phyloP scores from a whole-genome alignment of 441 rosid genomes.

The Populus hybrid region DNA sequence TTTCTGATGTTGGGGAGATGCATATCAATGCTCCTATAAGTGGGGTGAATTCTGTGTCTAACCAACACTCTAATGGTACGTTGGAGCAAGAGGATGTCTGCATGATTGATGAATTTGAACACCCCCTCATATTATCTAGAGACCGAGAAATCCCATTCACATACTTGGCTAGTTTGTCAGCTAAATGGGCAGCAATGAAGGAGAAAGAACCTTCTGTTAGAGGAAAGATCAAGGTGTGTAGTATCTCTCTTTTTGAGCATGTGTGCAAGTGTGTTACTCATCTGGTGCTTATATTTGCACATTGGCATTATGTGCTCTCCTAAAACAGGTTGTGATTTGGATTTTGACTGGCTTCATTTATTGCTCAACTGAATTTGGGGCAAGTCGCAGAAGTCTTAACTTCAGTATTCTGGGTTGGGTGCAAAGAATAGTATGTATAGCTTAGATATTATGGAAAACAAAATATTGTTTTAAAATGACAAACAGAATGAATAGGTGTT shows the following conservation, averaged over 20 bases:
- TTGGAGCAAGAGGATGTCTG: slow-evolving; percentile 33
- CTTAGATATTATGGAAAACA: neutral
- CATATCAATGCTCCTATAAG: slow-evolving; percentile 41
- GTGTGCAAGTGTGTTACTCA: slow-evolving; percentile 7
- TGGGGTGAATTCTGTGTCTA: slow-evolving; percentile 26
- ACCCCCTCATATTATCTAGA: slow-evolving; percentile 48
- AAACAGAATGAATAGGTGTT: no score
- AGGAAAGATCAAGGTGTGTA: slow-evolving; percentile 76
- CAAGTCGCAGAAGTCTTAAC: neutral
- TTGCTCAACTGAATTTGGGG: neutral
- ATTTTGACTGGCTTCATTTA: neutral
- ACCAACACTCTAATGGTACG: slow-evolving; percentile 27
- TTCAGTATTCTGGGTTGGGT: neutral
- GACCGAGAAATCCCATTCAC: slow-evolving; percentile 76
- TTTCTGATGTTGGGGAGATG: slow-evolving; percentile 61
- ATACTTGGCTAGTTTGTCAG: slow-evolving; percentile 79
- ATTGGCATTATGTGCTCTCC: neutral
- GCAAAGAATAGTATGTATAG: neutral
- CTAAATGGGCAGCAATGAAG: slow-evolving; percentile 71
- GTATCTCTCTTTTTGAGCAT: slow-evolving; percentile 4
- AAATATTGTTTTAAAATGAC: no score
- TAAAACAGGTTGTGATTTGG: neutral
- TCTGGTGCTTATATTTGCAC: slow-evolving; percentile 2
- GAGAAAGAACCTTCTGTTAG: slow-evolving; percentile 45
- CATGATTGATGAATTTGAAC: slow-evolving; percentile 51